A percentile compares a stretch with the other conserved stretches of the same genome.
Conservation (phyloP, 2,329 filamentous ascomycete genomes). For the Hymenoscyphus fructigenus region DNA sequence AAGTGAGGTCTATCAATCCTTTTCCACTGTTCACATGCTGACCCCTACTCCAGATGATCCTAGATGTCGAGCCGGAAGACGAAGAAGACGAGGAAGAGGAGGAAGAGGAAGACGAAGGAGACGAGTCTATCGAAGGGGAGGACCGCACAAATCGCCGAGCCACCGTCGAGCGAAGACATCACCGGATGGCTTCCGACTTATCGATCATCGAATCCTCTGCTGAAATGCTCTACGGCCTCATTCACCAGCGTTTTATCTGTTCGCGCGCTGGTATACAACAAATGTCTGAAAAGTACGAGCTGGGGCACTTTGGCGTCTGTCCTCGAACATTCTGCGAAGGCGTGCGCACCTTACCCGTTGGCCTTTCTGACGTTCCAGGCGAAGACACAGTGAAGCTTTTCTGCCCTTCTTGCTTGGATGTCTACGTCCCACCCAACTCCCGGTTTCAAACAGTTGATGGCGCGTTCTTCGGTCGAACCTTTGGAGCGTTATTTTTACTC, state of each 20-base stretch:
- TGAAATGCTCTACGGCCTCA: constrained; percentile 97
- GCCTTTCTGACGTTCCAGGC: constrained; percentile 89
- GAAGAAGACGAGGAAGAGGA: constrained; percentile 80
- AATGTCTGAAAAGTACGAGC: constrained; percentile 99
- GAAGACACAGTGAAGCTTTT: constrained; percentile 98
- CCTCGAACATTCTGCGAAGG: constrained; percentile 92
- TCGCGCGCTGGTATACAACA: constrained; percentile 95
- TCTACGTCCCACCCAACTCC: constrained; percentile 96
- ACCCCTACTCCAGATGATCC: constrained; percentile 68
- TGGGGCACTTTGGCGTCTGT: constrained; percentile 93
- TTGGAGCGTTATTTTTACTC: constrained; percentile 95
- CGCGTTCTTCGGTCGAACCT: constrained; percentile 97
- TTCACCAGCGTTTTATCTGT: constrained; percentile 98
- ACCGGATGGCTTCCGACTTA: constrained; percentile 86
- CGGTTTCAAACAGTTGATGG: constrained; percentile 97
- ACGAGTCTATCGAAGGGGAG: constrained; percentile 65
- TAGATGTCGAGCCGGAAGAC: constrained; percentile 96
- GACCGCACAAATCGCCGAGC: constrained; percentile 47
- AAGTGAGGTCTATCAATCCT: constrained; percentile 49
- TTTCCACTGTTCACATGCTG: neutral
- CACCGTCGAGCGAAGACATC: constrained; percentile 68
- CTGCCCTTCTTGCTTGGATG: constrained; percentile 93
- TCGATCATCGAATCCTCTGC: constrained; percentile 96
- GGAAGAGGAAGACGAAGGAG: constrained; percentile 66
- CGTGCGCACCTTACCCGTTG: constrained; percentile 87